Evolutionary conservation across 1,284 basidiomycete genomes (phyloP).

Genomic region (Rhodotorula sp.): DNA sequence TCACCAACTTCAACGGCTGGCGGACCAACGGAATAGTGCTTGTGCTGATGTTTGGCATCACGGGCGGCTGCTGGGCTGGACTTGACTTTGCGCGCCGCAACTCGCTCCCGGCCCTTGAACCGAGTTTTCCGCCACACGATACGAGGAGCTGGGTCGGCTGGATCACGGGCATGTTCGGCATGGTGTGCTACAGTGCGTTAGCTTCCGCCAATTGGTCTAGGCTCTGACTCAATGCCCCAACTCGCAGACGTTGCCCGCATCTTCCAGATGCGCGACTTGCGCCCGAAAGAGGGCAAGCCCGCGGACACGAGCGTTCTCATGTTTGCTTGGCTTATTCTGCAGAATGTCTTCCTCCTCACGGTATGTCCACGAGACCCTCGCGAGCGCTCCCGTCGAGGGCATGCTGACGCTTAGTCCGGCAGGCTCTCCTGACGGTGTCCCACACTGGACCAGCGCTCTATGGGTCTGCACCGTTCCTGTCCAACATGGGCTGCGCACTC

Average conservation of each 20-base stretch:
- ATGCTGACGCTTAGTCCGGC: no score
- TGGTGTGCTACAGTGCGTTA: background rate
- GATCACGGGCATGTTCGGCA: background rate
- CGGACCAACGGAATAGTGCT: background rate
- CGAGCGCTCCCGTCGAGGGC: no score
- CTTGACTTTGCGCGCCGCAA: background rate
- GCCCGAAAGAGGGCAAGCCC: background rate
- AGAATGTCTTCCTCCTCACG: constrained; percentile 1
- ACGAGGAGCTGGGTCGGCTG: background rate
- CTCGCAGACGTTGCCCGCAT: background rate
- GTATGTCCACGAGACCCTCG: background rate
- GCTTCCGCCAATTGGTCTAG: no score
- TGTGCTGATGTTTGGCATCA: background rate
- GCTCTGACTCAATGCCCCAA: no score
- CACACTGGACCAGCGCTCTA: background rate
- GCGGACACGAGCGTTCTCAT: background rate
- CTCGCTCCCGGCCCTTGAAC: background rate
- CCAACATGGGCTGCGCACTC: background rate
- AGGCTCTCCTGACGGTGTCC: background rate
- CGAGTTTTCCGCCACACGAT: background rate
- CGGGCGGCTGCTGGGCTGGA: background rate
- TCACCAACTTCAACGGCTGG: background rate
- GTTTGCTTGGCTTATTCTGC: background rate
- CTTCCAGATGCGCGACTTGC: background rate
- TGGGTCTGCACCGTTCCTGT: constrained; percentile 2